Evolutionary conservation across 73 alveolate species (phyloP).

Genomic region (Durusdinium trenchii): DNA sequence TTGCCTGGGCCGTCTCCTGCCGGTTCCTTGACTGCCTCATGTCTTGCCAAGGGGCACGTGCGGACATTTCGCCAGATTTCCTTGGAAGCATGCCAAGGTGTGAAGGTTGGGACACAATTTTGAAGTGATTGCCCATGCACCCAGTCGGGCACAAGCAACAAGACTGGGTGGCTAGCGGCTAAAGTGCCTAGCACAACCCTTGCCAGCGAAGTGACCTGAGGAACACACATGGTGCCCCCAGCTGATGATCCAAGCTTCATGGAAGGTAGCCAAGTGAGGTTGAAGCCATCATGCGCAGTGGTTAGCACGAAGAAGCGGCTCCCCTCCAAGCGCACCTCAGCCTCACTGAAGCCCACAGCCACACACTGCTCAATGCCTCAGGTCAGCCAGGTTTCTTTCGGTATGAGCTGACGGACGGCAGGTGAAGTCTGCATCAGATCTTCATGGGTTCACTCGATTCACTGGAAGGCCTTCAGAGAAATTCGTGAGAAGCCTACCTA

Average conservation of each 20-base stretch:
- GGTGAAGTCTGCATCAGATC: not conserved
- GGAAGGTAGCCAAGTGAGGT: constrained; percentile 72
- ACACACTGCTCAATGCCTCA: constrained; percentile 75
- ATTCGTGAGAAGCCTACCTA: too few species aligned
- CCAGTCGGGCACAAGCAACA: too few species aligned
- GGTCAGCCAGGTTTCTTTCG: not conserved
- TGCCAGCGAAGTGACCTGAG: too few species aligned
- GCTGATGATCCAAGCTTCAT: not conserved
- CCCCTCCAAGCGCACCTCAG: constrained; percentile 68
- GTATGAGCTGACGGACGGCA: not conserved
- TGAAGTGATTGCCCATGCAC: too few species aligned
- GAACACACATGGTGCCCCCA: too few species aligned
- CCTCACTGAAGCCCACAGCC: constrained; percentile 89
- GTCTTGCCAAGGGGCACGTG: constrained; percentile 37
- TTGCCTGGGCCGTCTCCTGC: too few species aligned
- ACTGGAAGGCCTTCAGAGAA: too few species aligned
- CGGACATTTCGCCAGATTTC: not conserved
- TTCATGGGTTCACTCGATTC: not conserved
- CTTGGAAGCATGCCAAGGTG: not conserved
- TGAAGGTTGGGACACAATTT: too few species aligned
- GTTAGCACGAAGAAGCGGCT: constrained; percentile 84
- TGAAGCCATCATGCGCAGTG: constrained; percentile 91
- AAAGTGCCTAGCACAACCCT: too few species aligned
- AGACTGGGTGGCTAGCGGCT: too few species aligned
- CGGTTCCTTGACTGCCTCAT: too few species aligned